Conservation (phyloP, 2,329 filamentous ascomycete species). For the Lachnellula occidentalis region DNA sequence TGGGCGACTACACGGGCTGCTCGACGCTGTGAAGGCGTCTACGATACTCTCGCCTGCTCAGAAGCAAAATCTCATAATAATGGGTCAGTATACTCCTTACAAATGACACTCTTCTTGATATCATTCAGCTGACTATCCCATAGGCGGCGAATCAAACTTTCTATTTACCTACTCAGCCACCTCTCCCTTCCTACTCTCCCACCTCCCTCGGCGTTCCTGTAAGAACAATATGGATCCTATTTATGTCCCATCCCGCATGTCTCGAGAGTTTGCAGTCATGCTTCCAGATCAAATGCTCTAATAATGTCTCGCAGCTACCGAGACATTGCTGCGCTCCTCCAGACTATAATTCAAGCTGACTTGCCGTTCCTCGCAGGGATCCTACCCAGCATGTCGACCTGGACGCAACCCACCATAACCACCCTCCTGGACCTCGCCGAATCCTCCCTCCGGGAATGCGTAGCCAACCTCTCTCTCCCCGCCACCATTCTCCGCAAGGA, state of each 20-base stretch:
- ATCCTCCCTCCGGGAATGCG: constrained; percentile 73
- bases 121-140: not conserved
- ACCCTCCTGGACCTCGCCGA: constrained; percentile 86
- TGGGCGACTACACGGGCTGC: constrained; percentile 75
- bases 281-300: too few relatives aligned
- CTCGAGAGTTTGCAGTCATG: too few relatives aligned
- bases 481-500: constrained; percentile 83
- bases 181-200: constrained; percentile 61
- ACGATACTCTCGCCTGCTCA: constrained; percentile 55
- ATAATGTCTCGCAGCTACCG: too few relatives aligned
- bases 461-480: constrained; percentile 71
- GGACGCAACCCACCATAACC: constrained; percentile 71
- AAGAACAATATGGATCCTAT: too few relatives aligned
- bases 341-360: too few relatives aligned
- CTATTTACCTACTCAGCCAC: constrained; percentile 72
- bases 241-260: too few relatives aligned
- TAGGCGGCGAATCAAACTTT: constrained; percentile 86
- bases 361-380: constrained; percentile 42
- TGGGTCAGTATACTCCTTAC: constrained; percentile 46
- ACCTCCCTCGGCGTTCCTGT: constrained; percentile 57
- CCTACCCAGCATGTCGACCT: constrained; percentile 70
- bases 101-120: not conserved
- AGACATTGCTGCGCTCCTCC: too few relatives aligned
- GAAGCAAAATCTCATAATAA: constrained; percentile 77
- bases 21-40: constrained; percentile 67